Evolutionary conservation across 2,329 filamentous ascomycete species (phyloP), one percentile per base, ranked within the genome.

Genomic region (Aspergillus sp.): DNA sequence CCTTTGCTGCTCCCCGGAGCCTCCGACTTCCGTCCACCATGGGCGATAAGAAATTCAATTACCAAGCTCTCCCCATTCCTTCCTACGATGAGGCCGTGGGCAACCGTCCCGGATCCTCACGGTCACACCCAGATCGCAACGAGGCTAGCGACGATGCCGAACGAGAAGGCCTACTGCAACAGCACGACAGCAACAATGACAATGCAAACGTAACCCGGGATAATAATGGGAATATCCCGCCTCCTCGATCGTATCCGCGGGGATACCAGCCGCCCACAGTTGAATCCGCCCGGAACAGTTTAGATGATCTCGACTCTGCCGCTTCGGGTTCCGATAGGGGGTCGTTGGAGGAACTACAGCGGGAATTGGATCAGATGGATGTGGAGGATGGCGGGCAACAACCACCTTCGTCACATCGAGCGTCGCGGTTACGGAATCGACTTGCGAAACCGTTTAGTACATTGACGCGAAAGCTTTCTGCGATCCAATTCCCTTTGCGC

Each of bases 351-450:
- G 81, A 83, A 53, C 78, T 93, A 59, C 83, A 88, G 53, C 80
- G 85, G 56, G 88, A 93, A 69, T 85, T 97, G 73, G 82, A 94
- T 63, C 86, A 96, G 77, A 83, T 95, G 78, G 89, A 94, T 57
- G 81, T 94, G 38, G 80, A 89, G 60, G 89, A 94, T 57, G 81
- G 82, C 15, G 66, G 51, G 46, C 60, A 62, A 47, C 56, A 63
- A 15, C 22, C 37, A 39, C 22, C 17, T 5, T 57, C 58, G 35
- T 58, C 56, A 13, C 59, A 47, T 32, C 59, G 50, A 30, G 67
- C 67, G 51, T 67, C 72, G 23, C 65, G 68, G 41, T 61, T 79
- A 56, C 65, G 73, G 48, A 66, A 67, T 53, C 73, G 72, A 48
- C 74, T 81, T 55, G 78, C 78, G 32, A 82, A 83, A 60, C 75